Evolutionary conservation across 1,139 yeast genomes (phyloP).

Genomic region (Chernovozyma sophiae-reginae): DNA sequence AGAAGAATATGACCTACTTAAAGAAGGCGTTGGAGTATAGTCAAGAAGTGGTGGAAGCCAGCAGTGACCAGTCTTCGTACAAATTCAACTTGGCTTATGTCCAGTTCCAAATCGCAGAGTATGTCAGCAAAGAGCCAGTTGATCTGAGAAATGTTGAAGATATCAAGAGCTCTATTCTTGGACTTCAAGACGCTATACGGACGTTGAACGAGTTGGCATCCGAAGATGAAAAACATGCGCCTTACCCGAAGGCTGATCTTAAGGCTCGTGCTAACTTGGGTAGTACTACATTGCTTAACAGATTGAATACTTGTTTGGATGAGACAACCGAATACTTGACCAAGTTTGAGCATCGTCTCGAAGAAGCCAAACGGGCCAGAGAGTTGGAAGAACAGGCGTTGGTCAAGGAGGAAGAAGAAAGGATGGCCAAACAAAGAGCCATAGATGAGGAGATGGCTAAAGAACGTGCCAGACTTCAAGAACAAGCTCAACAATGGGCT

Average conservation of each 20-base stretch:
- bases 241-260: slow-evolving; percentile 74
- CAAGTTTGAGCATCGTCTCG: slow-evolving; percentile 56
- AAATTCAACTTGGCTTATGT: slow-evolving; percentile 81
- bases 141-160: slow-evolving; percentile 60
- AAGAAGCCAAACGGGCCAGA: slow-evolving; percentile 66
- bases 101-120: slow-evolving; percentile 84
- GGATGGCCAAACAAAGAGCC: slow-evolving; percentile 37
- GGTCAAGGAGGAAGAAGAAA: slow-evolving; percentile 35
- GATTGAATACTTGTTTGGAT: slow-evolving; percentile 63
- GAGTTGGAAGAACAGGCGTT: slow-evolving; percentile 50
- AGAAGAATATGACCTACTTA: slow-evolving; percentile 58
- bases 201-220: slow-evolving; percentile 57
- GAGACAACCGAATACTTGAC: slow-evolving; percentile 71
- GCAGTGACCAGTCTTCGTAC: slow-evolving; percentile 33
- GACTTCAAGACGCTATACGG: slow-evolving; percentile 61
- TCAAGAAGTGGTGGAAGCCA: slow-evolving; percentile 47
- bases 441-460: slow-evolving; percentile 54
- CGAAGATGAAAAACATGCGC: slow-evolving; percentile 54
- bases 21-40: slow-evolving; percentile 62
- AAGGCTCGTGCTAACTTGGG: slow-evolving; percentile 86
- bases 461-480: slow-evolving; percentile 70
- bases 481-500: slow-evolving; percentile 81
- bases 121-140: slow-evolving; percentile 59
- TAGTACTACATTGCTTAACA: slow-evolving; percentile 64
- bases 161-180: slow-evolving; percentile 53